These are phyloP conservation scores for Kodamaea sp. DNA, from an alignment of 1,139 yeast species.

Conservation along the genomic window DNA sequence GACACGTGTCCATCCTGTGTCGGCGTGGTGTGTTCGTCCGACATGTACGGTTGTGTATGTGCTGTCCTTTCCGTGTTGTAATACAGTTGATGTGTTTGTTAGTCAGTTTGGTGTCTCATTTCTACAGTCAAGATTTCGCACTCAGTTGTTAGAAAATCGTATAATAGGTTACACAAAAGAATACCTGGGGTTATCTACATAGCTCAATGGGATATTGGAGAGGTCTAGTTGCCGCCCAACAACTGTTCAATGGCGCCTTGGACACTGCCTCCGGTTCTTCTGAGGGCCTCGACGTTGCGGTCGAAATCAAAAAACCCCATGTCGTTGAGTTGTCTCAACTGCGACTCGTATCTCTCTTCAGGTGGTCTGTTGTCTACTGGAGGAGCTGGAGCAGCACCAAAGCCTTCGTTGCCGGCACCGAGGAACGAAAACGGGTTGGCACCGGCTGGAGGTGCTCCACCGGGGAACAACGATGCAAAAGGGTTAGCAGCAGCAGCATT, in stretches of 20 bases:
- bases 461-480: slow-evolving; percentile 38
- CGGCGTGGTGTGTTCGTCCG: too few species aligned
- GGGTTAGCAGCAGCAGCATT: slow-evolving; percentile 31
- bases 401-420: slow-evolving; percentile 28
- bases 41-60: too few species aligned
- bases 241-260: slow-evolving; percentile 95
- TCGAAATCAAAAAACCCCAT: slow-evolving; percentile 96
- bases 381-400: slow-evolving; percentile 29
- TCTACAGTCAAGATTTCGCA: too few species aligned
- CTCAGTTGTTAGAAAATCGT: too few species aligned
- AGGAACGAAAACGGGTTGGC: slow-evolving; percentile 18
- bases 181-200: too few species aligned
- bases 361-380: slow-evolving; percentile 86
- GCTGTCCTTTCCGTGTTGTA: too few species aligned
- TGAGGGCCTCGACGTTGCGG: slow-evolving; percentile 82
- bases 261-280: slow-evolving; percentile 95
- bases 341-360: slow-evolving; percentile 90
- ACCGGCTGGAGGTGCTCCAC: slow-evolving; percentile 28
- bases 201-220: neutral
- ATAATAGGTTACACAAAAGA: too few species aligned
- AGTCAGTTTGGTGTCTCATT: too few species aligned
- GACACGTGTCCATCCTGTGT: too few species aligned
- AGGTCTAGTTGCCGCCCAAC: slow-evolving; percentile 29
- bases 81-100: too few species aligned
- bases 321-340: slow-evolving; percentile 89